Base-by-base conservation (phyloP, 1,139 yeast genomes). In the Eremothecium gossypii region DNA sequence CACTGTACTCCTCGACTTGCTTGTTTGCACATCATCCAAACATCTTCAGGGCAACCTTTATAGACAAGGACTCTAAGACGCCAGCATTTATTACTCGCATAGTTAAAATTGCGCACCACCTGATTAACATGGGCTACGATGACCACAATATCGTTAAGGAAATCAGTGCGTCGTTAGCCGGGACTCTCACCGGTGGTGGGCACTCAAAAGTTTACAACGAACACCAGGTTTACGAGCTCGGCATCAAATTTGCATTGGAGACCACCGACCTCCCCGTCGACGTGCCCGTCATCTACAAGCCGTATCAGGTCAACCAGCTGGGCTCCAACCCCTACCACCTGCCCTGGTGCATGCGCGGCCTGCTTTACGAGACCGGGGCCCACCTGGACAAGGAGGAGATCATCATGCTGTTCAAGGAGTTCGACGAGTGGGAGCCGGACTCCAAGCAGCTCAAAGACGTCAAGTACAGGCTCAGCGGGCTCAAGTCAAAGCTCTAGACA, bases 181-280 rank as follows among this genome's bases (percentile, higher is more conserved):
- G 97, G 0, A 83, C 95, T 2, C 67, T 91, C 43, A 89, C 96
- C 0, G 95, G 96, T 2, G 91, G 94, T 11, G 97, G 97, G 0
- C 97, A 91, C 61, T 87, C 96, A 0, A 81, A 76, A 50, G 79
- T 91, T 37, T 91, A 91, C 61, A 83, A 83, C 55, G 95, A 85
- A 52, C 78, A 81, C 4, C 75, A 79, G 45, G 97, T 91, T 0
- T 91, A 91, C 58, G 87, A 81, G 50, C 60, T 85, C 49, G 95
- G 93, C 0, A 57, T 89, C 41, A 74, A 77, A 46, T 83, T 83
- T 58, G 74, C 84, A 1, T 63, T 89, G 29, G 89, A 83, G 53
- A 86, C 96, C 0, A 77, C 81, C 30, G 82, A 78, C 48, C 61
- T 76, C n/a, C 50, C 55, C n/a, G 48, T 47, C 30, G 49, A 51